A percentile compares a stretch with the other conserved stretches of the same genome.
Conservation (phyloP, 805 yeast species). For the Suhomyces pyralidae region DNA sequence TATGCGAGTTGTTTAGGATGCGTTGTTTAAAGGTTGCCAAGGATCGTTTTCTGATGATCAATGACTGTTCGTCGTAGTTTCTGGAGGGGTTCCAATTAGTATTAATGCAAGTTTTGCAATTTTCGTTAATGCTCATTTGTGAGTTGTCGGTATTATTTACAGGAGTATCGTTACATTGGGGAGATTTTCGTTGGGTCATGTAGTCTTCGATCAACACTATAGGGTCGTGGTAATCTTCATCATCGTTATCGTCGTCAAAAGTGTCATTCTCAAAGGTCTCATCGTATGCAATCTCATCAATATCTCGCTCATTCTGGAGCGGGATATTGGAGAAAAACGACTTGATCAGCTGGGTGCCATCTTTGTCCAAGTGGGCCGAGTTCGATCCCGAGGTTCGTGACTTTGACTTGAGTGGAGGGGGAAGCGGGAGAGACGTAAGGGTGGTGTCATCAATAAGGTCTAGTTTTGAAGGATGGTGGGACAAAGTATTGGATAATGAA, state of each 20-base stretch:
- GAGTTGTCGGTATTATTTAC: not conserved
- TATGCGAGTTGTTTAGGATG: not conserved
- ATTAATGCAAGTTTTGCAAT: not conserved
- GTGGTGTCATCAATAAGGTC: conserved; percentile 48
- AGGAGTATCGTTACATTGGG: not conserved
- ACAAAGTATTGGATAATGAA: conserved; percentile 6
- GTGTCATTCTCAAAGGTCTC: conserved; percentile 6
- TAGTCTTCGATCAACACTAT: conserved; percentile 58
- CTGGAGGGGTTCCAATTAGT: not conserved
- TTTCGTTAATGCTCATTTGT: not conserved
- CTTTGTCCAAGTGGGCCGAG: not conserved
- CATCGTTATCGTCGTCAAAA: not conserved
- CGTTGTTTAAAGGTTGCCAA: conserved; percentile 38
- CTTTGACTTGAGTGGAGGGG: conserved; percentile 42
- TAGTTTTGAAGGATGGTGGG: conserved; percentile 39
- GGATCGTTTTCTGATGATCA: conserved; percentile 28
- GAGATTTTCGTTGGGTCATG: conserved; percentile 22
- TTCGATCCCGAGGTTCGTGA: conserved; percentile 6
- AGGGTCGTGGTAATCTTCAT: conserved; percentile 31
- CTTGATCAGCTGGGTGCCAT: not conserved
- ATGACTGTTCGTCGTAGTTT: conserved; percentile 12
- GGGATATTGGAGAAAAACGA: not conserved
- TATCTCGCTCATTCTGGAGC: not conserved
- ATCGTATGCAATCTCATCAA: conserved; percentile 5
- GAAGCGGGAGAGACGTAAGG: conserved; percentile 50